Percentiles rank a stretch among this genome's conserved stretches.
phyloP scores from a whole-genome alignment of 768 basidiomycete species.

The Tylopilus balloui region DNA sequence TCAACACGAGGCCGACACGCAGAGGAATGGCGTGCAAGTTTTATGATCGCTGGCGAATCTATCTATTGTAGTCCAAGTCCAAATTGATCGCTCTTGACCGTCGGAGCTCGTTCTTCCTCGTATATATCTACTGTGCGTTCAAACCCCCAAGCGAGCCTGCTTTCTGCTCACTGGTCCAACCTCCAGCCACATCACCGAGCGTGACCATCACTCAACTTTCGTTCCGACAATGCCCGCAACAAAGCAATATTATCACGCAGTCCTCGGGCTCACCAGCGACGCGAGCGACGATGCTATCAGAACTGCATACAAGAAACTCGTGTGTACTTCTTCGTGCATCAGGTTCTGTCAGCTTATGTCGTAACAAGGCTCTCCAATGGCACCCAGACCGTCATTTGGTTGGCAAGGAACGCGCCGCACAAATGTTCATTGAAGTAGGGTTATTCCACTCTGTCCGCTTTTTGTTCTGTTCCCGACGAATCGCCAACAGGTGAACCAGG shows the following conservation, averaged over 20 bases:
- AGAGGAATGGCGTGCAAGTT: slow-evolving; percentile 17
- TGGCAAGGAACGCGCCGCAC: slow-evolving; percentile 49
- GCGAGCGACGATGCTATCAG: slow-evolving; percentile 52
- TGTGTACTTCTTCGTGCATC: slow-evolving; percentile 31
- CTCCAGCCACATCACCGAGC: slow-evolving; percentile 8
- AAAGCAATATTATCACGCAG: slow-evolving; percentile 33
- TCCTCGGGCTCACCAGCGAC: slow-evolving; percentile 42
- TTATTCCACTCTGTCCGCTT: not conserved
- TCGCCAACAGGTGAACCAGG: slow-evolving; percentile 43
- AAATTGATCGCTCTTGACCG: slow-evolving; percentile 23
- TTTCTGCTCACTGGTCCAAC: slow-evolving; percentile 8
- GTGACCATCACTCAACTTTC: slow-evolving; percentile 9
- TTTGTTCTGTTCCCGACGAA: not conserved
- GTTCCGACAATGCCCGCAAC: slow-evolving; percentile 27
- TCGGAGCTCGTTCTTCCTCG: slow-evolving; percentile 21
- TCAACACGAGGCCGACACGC: slow-evolving; percentile 28
- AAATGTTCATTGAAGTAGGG: slow-evolving; percentile 55
- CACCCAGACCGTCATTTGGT: slow-evolving; percentile 60
- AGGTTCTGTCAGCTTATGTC: slow-evolving; percentile 19
- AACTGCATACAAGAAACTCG: slow-evolving; percentile 59
- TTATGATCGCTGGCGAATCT: slow-evolving; percentile 24
- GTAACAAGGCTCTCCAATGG: slow-evolving; percentile 54
- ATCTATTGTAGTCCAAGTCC: slow-evolving; percentile 13
- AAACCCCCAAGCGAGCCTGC: slow-evolving; percentile 5
- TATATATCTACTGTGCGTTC: slow-evolving; percentile 25